Conservation (phyloP, 2,329 filamentous ascomycete species). For the Cladosporium sp. region DNA sequence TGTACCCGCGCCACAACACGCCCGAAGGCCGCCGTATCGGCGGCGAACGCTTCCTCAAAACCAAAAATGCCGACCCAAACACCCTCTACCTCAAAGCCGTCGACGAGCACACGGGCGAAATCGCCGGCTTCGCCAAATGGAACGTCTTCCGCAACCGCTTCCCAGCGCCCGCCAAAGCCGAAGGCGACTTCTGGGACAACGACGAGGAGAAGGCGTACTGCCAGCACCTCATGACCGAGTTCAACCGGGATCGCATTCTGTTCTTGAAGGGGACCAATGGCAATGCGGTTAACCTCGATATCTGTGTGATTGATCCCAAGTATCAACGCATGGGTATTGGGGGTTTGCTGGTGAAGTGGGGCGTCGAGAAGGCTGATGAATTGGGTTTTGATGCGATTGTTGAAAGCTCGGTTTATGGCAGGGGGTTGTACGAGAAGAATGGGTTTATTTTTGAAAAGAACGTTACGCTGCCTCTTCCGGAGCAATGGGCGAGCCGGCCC, state of each 20-base stretch:
- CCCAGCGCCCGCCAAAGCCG: constrained; percentile 19
- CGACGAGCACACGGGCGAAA: constrained; percentile 29
- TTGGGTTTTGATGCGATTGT: constrained; percentile 35
- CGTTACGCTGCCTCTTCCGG: constrained; percentile 26
- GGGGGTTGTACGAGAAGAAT: constrained; percentile 37
- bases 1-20: constrained; percentile 33
- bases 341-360: constrained; percentile 35
- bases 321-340: constrained; percentile 35
- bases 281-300: constrained; percentile 35
- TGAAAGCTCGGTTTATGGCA: constrained; percentile 35
- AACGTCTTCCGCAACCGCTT: constrained; percentile 31
- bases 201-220: constrained; percentile 29
- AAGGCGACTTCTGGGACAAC: constrained; percentile 28
- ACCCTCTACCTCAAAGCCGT: constrained; percentile 37
- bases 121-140: constrained; percentile 39
- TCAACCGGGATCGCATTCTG: constrained; percentile 29
- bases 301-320: constrained; percentile 35
- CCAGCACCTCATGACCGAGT: constrained; percentile 27
- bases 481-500: constrained; percentile 25
- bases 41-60: constrained; percentile 29
- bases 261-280: constrained; percentile 30
- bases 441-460: constrained; percentile 36
- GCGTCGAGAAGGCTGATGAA: constrained; percentile 33
- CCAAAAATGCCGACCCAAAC: constrained; percentile 28
- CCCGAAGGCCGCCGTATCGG: constrained; percentile 30